Evolutionary conservation across 2,329 filamentous ascomycete genomes (phyloP).

Genomic region (Boeremia exigua): DNA sequence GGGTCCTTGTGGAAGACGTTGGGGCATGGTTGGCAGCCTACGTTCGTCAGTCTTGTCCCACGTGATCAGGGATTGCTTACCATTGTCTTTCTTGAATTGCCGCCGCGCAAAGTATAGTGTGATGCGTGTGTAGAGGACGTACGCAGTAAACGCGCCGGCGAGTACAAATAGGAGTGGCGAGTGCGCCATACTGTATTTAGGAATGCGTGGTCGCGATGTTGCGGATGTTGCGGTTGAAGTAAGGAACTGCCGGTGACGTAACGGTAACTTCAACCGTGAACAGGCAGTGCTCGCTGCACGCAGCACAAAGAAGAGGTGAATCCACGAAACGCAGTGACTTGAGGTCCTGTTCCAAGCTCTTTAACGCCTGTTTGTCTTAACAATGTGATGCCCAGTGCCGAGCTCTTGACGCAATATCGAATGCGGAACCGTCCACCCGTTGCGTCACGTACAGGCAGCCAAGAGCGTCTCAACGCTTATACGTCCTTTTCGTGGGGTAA

Average conservation of each 20-base stretch:
- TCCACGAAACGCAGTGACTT: too few relatives aligned
- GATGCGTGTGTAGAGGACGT: constrained; percentile 43
- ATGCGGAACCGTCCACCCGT: neutral
- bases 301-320: too few relatives aligned
- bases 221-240: neutral
- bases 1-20: constrained; percentile 60
- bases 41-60: neutral
- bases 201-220: neutral
- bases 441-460: neutral
- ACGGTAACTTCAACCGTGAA: neutral
- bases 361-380: neutral
- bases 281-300: neutral
- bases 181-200: constrained; percentile 24
- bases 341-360: too few relatives aligned
- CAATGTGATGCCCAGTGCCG: neutral
- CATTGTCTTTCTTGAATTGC: constrained; percentile 50
- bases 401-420: neutral
- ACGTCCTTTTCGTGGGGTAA: constrained; percentile 9
- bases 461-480: neutral
- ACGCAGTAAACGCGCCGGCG: constrained; percentile 41
- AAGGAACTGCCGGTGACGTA: neutral
- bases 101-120: constrained; percentile 46
- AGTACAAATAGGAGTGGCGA: constrained; percentile 38
- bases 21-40: constrained; percentile 54
- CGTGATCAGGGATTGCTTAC: neutral